Percentiles rank a stretch among this genome's conserved stretches.
Conservation (phyloP, 345 rosid species). For the Hypericum perforatum region DNA sequence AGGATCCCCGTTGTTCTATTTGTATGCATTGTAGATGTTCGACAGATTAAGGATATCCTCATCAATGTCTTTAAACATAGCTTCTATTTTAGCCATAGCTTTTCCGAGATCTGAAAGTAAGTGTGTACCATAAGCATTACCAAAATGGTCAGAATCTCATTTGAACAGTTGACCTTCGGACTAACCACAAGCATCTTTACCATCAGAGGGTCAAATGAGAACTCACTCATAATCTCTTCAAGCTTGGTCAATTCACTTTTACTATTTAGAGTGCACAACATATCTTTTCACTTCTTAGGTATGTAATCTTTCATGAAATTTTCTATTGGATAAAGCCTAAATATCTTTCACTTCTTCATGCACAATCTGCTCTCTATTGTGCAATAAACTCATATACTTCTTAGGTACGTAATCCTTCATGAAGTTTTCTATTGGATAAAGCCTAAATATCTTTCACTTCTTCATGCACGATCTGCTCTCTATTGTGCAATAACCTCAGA, state of each 20-base stretch:
- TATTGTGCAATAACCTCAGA: constrained; percentile 98
- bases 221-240: constrained; percentile 94
- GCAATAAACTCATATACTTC: no score
- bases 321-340: no score
- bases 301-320: no score
- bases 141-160: constrained; percentile 83
- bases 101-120: constrained; percentile 99
- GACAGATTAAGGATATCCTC: constrained; percentile 93
- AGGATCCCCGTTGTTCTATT: constrained; percentile 79
- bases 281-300: no score
- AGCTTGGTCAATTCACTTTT: constrained; percentile 82
- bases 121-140: constrained; percentile 99
- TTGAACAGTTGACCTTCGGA: constrained; percentile 88
- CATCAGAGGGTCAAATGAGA: constrained; percentile 95
- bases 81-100: constrained; percentile 98
- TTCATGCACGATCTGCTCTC: constrained; percentile 96
- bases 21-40: constrained; percentile 89
- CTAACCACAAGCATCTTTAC: constrained; percentile 90
- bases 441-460: constrained; percentile 89
- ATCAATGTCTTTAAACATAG: constrained; percentile 90
- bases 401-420: no score
- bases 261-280: constrained; percentile 83
- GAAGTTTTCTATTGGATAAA: constrained; percentile 31
- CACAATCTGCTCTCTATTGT: no score
- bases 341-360: no score